These are phyloP conservation scores for Dioszegia hungarica DNA, from an alignment of 768 basidiomycete species.

Conservation along the genomic window DNA sequence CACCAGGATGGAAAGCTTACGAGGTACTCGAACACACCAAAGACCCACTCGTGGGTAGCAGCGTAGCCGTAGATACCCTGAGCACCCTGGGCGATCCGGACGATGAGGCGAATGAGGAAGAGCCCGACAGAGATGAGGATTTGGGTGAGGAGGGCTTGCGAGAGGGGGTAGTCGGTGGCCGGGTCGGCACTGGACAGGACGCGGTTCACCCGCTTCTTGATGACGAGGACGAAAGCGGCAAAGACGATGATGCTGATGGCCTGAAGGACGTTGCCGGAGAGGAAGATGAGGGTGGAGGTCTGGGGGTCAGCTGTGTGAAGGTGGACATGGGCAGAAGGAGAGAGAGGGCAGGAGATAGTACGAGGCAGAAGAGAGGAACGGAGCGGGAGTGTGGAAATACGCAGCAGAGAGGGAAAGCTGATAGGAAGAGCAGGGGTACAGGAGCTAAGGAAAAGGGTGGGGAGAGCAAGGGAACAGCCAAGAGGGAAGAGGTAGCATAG, in stretches of 20 bases:
- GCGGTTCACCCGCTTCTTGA: conserved; percentile 17
- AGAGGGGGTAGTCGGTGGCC: conserved; percentile 11
- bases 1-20: conserved; percentile 9
- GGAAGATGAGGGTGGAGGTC: conserved; percentile 25
- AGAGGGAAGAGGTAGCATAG: too few relatives aligned
- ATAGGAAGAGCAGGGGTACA: too few relatives aligned
- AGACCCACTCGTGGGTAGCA: conserved; percentile 23
- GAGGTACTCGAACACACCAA: conserved; percentile 26
- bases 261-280: conserved; percentile 33
- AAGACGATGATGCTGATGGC: conserved; percentile 34
- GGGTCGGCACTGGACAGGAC: conserved; percentile 13
- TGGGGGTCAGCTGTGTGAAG: conserved; percentile 1
- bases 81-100: conserved; percentile 29
- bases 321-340: too few relatives aligned
- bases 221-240: conserved; percentile 22
- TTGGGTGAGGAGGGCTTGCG: conserved; percentile 19
- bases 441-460: too few relatives aligned
- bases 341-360: too few relatives aligned
- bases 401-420: too few relatives aligned
- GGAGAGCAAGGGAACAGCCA: too few relatives aligned
- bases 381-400: too few relatives aligned
- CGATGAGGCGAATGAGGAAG: conserved; percentile 27
- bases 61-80: conserved; percentile 28
- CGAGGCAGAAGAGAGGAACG: too few relatives aligned
- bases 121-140: conserved; percentile 20